Conservation (phyloP, 345 rosid genomes). For the Viola odorata region DNA sequence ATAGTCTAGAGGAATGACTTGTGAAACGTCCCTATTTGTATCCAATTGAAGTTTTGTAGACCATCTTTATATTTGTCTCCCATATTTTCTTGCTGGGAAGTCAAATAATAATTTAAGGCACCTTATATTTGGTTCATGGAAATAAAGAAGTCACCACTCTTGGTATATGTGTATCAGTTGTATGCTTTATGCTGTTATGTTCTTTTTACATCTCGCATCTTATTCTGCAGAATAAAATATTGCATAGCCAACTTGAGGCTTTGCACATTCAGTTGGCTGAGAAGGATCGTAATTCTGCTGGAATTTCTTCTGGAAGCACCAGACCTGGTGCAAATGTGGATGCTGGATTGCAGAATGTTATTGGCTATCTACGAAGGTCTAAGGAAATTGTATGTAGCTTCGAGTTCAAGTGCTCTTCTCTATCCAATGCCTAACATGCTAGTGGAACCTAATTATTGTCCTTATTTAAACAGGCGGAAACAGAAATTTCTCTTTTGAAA, state of each 20-base stretch:
- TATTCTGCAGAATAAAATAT: conserved; percentile 55
- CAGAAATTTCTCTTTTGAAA: conserved; percentile 80
- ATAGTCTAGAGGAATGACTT: too few relatives aligned
- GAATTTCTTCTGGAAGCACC: conserved; percentile 39
- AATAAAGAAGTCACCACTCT: too few relatives aligned
- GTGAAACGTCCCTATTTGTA: too few relatives aligned
- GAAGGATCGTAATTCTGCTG: conserved; percentile 52
- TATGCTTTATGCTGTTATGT: not conserved
- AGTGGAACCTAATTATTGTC: not conserved
- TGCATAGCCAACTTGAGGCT: conserved; percentile 80
- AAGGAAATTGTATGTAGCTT: conserved; percentile 69
- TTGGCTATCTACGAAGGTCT: conserved; percentile 72
- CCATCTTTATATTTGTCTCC: too few relatives aligned
- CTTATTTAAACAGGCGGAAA: conserved; percentile 63
- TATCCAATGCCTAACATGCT: not conserved
- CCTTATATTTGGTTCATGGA: too few relatives aligned
- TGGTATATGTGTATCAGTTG: too few relatives aligned
- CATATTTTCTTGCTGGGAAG: too few relatives aligned
- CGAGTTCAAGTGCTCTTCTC: conserved; percentile 1
- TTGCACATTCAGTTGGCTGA: conserved; percentile 74
- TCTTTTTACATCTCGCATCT: not conserved
- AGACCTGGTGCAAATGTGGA: conserved; percentile 41
- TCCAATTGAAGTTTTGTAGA: too few relatives aligned
- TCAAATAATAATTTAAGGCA: too few relatives aligned
- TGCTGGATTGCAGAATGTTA: conserved; percentile 73